A percentile compares a stretch with the other conserved stretches of the same genome.
These are phyloP conservation scores for Diaporthe citriasiana DNA, from an alignment of 2,329 filamentous ascomycete species.

Conservation along the genomic window DNA sequence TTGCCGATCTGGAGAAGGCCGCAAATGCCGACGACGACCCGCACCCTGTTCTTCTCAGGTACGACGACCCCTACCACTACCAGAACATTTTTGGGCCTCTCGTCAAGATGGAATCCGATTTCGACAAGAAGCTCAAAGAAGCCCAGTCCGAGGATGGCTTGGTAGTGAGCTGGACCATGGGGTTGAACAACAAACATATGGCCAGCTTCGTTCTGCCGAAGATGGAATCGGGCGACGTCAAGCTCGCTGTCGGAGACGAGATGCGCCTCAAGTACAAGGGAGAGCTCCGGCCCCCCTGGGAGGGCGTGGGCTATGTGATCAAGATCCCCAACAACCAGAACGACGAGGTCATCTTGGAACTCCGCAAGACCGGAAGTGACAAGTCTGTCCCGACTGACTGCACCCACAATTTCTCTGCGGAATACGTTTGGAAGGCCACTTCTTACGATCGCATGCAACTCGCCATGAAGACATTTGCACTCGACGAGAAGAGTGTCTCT, in stretches of 20 bases:
- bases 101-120: conserved; percentile 99
- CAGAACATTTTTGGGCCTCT: conserved; percentile 98
- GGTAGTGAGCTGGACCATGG: conserved; percentile 93
- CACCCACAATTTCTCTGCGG: conserved; percentile 97
- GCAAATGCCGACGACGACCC: conserved; percentile 95
- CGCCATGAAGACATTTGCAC: conserved; percentile 98
- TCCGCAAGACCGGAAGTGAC: conserved; percentile 94
- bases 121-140: conserved; percentile 98
- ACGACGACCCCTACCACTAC: conserved; percentile 98
- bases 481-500: conserved; percentile 98
- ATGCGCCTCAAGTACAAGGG: conserved; percentile 98
- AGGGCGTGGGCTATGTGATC: conserved; percentile 98
- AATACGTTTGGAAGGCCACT: conserved; percentile 99
- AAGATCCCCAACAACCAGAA: conserved; percentile 99
- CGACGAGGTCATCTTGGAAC: conserved; percentile 94
- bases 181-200: conserved; percentile 96
- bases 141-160: conserved; percentile 97
- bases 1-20: conserved; percentile 91
- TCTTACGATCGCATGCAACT: conserved; percentile 99
- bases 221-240: conserved; percentile 97
- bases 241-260: conserved; percentile 96
- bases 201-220: conserved; percentile 97
- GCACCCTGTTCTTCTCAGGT: conserved; percentile 89
- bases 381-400: conserved; percentile 96
- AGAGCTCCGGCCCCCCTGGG: conserved; percentile 92